Evolutionary conservation across 495 filamentous ascomycete species (phyloP).

Genomic region (Trichoderma asperelloides): DNA sequence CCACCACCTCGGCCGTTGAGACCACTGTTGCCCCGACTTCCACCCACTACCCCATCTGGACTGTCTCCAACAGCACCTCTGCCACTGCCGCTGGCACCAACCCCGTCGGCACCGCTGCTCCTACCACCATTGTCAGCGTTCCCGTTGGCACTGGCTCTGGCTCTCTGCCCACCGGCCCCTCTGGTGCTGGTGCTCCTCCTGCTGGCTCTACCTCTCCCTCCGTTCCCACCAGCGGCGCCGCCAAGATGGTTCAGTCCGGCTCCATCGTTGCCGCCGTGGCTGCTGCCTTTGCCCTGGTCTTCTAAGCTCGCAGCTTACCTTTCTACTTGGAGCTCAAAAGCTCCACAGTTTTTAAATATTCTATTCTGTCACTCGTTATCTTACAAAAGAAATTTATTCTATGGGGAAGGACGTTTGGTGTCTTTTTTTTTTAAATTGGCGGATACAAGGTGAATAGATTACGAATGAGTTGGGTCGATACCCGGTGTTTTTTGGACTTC

Average conservation of each 20-base stretch:
- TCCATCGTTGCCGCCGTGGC: constrained; percentile 4
- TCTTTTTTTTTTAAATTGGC: not conserved
- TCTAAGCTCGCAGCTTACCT: not conserved
- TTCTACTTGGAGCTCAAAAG: not conserved
- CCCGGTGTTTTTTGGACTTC: not conserved
- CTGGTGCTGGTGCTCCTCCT: not conserved
- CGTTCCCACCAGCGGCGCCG: constrained; percentile 2
- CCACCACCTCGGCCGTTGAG: constrained; percentile 1
- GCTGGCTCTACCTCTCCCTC: not conserved
- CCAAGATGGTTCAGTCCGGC: constrained; percentile 8
- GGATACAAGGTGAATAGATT: constrained; percentile 4
- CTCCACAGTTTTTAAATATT: not conserved
- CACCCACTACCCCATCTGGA: not conserved
- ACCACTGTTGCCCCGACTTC: not conserved
- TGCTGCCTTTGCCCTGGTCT: constrained; percentile 5
- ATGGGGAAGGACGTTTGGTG: constrained; percentile 11
- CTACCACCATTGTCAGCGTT: not conserved
- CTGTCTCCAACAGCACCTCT: not conserved
- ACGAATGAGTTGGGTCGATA: constrained; percentile 1
- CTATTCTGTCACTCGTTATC: not conserved
- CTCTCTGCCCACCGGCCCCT: not conserved
- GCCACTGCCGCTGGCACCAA: constrained; percentile 1
- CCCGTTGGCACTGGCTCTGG: constrained; percentile 3
- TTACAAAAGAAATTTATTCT: constrained; percentile 1
- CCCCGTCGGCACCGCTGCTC: not conserved